Percentiles rank a stretch among this genome's conserved stretches.
phyloP scores from a whole-genome alignment of 2,329 filamentous ascomycete genomes.

The Ophiostoma himal-ulmi region DNA sequence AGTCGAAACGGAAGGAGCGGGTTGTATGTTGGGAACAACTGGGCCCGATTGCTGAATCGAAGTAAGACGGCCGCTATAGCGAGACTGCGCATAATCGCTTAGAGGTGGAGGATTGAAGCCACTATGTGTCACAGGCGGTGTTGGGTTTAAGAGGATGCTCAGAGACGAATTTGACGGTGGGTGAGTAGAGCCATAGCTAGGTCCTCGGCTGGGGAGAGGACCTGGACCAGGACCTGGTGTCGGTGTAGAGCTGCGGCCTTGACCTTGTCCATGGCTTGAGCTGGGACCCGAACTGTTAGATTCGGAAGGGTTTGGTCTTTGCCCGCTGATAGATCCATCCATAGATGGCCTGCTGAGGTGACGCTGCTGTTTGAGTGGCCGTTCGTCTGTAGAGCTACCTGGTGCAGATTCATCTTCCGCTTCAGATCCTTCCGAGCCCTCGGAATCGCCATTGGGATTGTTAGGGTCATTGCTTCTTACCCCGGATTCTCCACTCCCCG shows the following conservation, averaged over 20 bases:
- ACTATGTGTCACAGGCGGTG: constrained; percentile 17
- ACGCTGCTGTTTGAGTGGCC: constrained; percentile 38
- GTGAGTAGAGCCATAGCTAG: neutral
- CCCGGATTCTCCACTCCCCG: constrained; percentile 31
- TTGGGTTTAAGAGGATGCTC: constrained; percentile 25
- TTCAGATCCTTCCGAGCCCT: constrained; percentile 27
- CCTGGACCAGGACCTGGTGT: neutral
- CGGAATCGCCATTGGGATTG: constrained; percentile 41
- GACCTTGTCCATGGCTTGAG: constrained; percentile 3
- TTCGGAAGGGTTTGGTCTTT: neutral
- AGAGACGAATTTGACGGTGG: constrained; percentile 23
- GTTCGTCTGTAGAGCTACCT: constrained; percentile 25
- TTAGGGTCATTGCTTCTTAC: constrained; percentile 40
- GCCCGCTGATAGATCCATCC: neutral
- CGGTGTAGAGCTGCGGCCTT: constrained; percentile 25
- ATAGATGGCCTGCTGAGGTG: constrained; percentile 25
- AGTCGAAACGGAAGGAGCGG: neutral
- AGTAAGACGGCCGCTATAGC: neutral
- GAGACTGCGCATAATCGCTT: neutral
- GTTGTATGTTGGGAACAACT: neutral
- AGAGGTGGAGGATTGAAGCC: neutral
- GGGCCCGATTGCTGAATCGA: neutral
- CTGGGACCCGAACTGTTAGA: neutral
- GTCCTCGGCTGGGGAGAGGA: neutral
- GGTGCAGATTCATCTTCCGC: constrained; percentile 24